phyloP scores from a whole-genome alignment of 805 yeast genomes.

The Yarrowia deformans region DNA sequence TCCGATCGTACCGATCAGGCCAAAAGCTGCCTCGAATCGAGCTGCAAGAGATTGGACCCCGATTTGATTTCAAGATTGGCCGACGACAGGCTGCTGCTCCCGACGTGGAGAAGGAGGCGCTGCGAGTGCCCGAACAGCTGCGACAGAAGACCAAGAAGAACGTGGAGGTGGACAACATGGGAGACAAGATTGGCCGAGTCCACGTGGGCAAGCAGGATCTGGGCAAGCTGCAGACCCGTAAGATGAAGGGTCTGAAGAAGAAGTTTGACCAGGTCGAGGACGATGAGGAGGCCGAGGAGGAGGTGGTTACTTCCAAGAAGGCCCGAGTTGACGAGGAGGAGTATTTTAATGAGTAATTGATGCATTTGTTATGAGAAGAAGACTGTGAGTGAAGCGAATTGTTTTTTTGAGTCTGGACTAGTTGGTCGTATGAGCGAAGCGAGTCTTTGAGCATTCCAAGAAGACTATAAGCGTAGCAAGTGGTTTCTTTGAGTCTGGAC shows the following conservation, averaged over 20 bases:
- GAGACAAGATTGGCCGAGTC: conserved; percentile 95
- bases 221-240: conserved; percentile 88
- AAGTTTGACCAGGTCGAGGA: conserved; percentile 77
- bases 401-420: no score
- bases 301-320: conserved; percentile 44
- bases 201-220: conserved; percentile 97
- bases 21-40: conserved; percentile 95
- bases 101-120: conserved; percentile 90
- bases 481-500: no score
- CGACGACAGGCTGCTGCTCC: conserved; percentile 82
- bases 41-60: conserved; percentile 92
- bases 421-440: no score
- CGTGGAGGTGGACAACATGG: conserved; percentile 83
- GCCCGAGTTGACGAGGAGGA: conserved; percentile 44
- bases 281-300: conserved; percentile 58
- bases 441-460: no score
- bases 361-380: not conserved
- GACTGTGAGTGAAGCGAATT: no score
- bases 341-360: conserved; percentile 31
- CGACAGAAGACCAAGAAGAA: conserved; percentile 87
- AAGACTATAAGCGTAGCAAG: no score
- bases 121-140: conserved; percentile 78
- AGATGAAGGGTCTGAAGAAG: conserved; percentile 96
- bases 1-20: conserved; percentile 77
- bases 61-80: conserved; percentile 91